These are phyloP conservation scores for Penicillium sp. DNA, from an alignment of 2,329 filamentous ascomycete species.

Conservation along the genomic window DNA sequence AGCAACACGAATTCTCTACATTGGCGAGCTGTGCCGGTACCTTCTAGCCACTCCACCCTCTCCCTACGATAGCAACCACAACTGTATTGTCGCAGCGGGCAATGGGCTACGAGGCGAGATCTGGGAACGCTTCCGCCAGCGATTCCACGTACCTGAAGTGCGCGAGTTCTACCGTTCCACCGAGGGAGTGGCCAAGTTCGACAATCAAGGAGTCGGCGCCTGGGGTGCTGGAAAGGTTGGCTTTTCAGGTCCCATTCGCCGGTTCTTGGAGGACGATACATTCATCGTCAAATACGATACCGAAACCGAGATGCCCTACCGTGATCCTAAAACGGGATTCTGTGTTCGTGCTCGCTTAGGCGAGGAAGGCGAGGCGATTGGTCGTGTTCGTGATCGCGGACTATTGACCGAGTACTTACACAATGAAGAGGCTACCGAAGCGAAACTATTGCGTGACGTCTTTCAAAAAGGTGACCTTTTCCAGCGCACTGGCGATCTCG, in stretches of 20 bases:
- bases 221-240: slow-evolving; percentile 44
- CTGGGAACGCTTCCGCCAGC: slow-evolving; percentile 45
- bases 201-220: slow-evolving; percentile 41
- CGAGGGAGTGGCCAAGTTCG: slow-evolving; percentile 45
- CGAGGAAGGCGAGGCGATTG: slow-evolving; percentile 46
- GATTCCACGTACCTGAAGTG: slow-evolving; percentile 44
- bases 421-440: slow-evolving; percentile 41
- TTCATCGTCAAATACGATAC: slow-evolving; percentile 43
- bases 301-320: slow-evolving; percentile 39
- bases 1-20: slow-evolving; percentile 44
- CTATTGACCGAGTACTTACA: slow-evolving; percentile 42
- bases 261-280: slow-evolving; percentile 40
- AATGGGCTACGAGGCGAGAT: slow-evolving; percentile 48
- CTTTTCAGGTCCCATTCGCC: slow-evolving; percentile 40
- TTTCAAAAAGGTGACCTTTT: slow-evolving; percentile 46
- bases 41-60: slow-evolving; percentile 43
- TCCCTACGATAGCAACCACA: slow-evolving; percentile 44
- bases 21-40: slow-evolving; percentile 49
- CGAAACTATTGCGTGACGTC: slow-evolving; percentile 43
- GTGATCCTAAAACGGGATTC: slow-evolving; percentile 44
- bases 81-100: slow-evolving; percentile 43
- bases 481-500: slow-evolving; percentile 45
- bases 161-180: slow-evolving; percentile 48
- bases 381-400: slow-evolving; percentile 38
- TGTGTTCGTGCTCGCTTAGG: slow-evolving; percentile 35